Evolutionary conservation across 495 filamentous ascomycete species (phyloP), one percentile per base, ranked within the genome.

Genomic region (Penicillium mononematosum): DNA sequence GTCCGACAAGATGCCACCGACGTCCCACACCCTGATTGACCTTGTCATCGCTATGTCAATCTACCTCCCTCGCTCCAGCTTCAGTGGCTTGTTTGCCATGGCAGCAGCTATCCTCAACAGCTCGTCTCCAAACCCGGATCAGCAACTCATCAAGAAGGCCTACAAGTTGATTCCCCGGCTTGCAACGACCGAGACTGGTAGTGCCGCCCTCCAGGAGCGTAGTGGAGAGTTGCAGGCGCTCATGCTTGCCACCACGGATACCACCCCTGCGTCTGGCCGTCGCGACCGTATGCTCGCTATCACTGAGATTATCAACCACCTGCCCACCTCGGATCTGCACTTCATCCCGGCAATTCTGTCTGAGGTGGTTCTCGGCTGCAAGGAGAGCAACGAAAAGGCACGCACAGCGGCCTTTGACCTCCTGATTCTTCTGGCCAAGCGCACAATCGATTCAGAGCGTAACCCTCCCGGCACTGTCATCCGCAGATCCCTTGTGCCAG

Each of bases 121-220:
- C 60, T 50, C 61, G 24, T 64, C 66, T 4, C 51, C 65, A 60
- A 54, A 71, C 68, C 31, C 66, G 43, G 95, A 98, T 59, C 88
- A 94, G 25, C 93, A 97, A 66, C 79, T 98, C n/a, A 91, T 98
- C 70, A 98, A 98, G 83, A 98, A 98, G 75, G 93, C 94, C 4
- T 98, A 98, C 79, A 97, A 98, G 72, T 79, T 98, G 47, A 91
- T 98, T 52, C 93, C 94, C 8, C 85, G 93, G 31, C 82, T 98
- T 43, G 87, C 89, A 3, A 85, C 88, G 31, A 92, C 91, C 7
- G 80, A 85, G n/a, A 79, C 74, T 27, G 95, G 95, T 16, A 78
- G 77, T 34, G 73, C 74, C 5, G 91, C 92, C 14, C 80, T 98
- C 6, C 62, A 80, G 59, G 84, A 89, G 58, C 85, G 91, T 52